These are phyloP conservation scores for Schwanniomyces sp. DNA, from an alignment of 805 yeast species.

Conservation along the genomic window DNA sequence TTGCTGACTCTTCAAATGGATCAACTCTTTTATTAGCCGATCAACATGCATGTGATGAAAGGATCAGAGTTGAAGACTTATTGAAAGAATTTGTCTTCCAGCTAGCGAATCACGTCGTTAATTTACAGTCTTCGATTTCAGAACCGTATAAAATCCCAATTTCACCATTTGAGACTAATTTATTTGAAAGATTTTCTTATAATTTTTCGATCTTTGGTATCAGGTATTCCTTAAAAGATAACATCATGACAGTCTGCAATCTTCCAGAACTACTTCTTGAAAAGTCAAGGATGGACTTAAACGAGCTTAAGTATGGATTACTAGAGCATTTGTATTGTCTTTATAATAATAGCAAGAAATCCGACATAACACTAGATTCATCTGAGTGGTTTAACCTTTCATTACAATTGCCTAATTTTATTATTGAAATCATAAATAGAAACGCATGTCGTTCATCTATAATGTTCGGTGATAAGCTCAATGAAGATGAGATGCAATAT, in stretches of 20 bases:
- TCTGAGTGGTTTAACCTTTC: slow-evolving; percentile 20
- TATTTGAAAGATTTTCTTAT: slow-evolving; percentile 9
- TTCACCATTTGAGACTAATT: slow-evolving; percentile 6
- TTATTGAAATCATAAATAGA: slow-evolving; percentile 52
- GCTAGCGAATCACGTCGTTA: slow-evolving; percentile 19
- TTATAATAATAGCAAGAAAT: slow-evolving; percentile 23
- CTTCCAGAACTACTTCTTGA: slow-evolving; percentile 44
- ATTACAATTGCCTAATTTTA: slow-evolving; percentile 46
- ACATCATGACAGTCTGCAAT: slow-evolving; percentile 30
- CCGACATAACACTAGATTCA: slow-evolving; percentile 38
- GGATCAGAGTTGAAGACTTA: slow-evolving; percentile 58
- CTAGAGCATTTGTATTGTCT: slow-evolving; percentile 48
- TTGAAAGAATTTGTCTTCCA: slow-evolving; percentile 35
- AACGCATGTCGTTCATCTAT: slow-evolving; percentile 69
- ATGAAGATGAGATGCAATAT: slow-evolving; percentile 39
- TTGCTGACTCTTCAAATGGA: not conserved
- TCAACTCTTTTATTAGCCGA: slow-evolving; percentile 50
- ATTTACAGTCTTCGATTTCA: slow-evolving; percentile 10
- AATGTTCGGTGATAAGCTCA: slow-evolving; percentile 65
- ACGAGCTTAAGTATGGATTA: slow-evolving; percentile 35
- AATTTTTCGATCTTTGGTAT: slow-evolving; percentile 21
- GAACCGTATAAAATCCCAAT: slow-evolving; percentile 2
- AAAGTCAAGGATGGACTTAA: slow-evolving; percentile 25
- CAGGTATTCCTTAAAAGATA: slow-evolving; percentile 3
- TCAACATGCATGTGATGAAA: slow-evolving; percentile 86